Evolutionary conservation across 2,329 filamentous ascomycete species (phyloP).

Genomic region (Cladosporium oxysporum): DNA sequence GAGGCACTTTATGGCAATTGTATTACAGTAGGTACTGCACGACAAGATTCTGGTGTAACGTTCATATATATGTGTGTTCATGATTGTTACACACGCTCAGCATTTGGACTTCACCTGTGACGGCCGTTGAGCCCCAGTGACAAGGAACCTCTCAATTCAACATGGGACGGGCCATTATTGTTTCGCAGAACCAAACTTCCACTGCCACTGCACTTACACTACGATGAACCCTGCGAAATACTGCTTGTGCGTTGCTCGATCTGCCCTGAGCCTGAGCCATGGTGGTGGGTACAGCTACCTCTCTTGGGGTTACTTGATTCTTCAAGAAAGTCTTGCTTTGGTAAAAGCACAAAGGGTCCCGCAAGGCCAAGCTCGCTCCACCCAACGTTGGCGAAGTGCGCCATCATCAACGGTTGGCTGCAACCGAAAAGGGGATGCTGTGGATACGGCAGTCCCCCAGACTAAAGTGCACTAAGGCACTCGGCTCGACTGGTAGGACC

Average conservation of each 20-base stretch:
- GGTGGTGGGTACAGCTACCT: background rate
- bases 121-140: background rate
- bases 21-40: background rate
- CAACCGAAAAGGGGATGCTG: constrained; percentile 6
- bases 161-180: background rate
- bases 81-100: background rate
- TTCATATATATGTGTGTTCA: background rate
- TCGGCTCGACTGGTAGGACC: constrained; percentile 3
- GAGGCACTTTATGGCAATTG: background rate
- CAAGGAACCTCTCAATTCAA: background rate
- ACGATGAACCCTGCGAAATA: background rate
- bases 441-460: constrained; percentile 9
- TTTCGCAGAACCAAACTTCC: background rate
- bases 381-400: background rate
- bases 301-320: background rate
- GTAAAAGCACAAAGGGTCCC: constrained; percentile 2
- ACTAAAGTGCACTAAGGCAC: constrained; percentile 9
- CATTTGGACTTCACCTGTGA: background rate
- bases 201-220: background rate
- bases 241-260: background rate
- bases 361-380: background rate
- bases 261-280: background rate
- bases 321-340: background rate
- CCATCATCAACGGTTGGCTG: constrained; percentile 14
- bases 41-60: background rate